Percentiles rank a stretch among this genome's conserved stretches.
phyloP scores from a whole-genome alignment of 1,139 yeast genomes.

The Geotrichum australiense region DNA sequence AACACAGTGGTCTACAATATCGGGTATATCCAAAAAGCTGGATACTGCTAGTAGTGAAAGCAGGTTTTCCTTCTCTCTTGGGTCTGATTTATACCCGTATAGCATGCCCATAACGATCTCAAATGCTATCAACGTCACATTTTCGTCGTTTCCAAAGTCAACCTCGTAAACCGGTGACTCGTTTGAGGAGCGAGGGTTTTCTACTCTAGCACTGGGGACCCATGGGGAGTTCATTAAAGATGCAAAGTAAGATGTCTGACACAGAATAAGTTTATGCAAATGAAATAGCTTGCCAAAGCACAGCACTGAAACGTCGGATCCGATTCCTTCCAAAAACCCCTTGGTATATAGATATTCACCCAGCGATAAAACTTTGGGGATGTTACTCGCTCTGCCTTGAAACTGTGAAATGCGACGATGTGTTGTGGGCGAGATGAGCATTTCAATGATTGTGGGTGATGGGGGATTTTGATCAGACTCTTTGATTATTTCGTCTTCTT shows the following conservation, averaged over 20 bases:
- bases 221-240: constrained; percentile 41
- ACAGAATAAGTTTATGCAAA: constrained; percentile 42
- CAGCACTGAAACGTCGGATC: constrained; percentile 42
- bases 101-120: constrained; percentile 41
- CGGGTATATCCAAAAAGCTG: constrained; percentile 42
- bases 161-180: constrained; percentile 30
- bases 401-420: constrained; percentile 15
- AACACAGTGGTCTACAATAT: constrained; percentile 41
- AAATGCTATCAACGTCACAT: constrained; percentile 41
- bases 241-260: constrained; percentile 42
- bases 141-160: constrained; percentile 37
- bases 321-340: constrained; percentile 41
- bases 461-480: no score
- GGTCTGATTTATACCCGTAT: constrained; percentile 38
- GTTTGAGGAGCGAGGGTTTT: constrained; percentile 7
- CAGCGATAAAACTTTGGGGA: constrained; percentile 21
- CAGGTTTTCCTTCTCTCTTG: constrained; percentile 33
- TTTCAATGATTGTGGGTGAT: no score
- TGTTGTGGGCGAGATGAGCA: no score
- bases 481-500: no score
- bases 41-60: constrained; percentile 44
- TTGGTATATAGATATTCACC: constrained; percentile 34
- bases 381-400: not conserved
- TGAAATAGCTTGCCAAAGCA: constrained; percentile 42
- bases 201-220: constrained; percentile 24